Base-by-base conservation (phyloP, 495 filamentous ascomycete genomes). In the Trichoderma erinaceum region DNA sequence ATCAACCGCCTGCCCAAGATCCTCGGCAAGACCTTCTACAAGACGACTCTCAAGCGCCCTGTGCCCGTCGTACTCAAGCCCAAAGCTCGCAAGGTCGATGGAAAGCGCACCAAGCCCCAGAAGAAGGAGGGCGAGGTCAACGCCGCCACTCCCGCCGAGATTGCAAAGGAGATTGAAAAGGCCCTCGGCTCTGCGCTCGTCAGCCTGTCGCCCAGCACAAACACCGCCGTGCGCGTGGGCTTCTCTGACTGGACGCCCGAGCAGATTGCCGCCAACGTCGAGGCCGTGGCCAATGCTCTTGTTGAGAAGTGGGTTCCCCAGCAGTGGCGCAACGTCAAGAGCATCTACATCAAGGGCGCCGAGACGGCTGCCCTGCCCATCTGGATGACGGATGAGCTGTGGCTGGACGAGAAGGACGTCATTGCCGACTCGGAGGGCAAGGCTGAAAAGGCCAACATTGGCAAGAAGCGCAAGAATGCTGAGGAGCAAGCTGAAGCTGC, bases 321-420 rank as follows among this genome's bases (percentile, higher is more conserved):
- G 71, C 87, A 91, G 67, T 97, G 93, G 93, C 85, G 85, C 69
- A 92, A 91, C 74, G 85, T 98, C 65, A 87, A 88, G 77, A 84
- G 85, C 63, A 75, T 98, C 63, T 92, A 97, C 79, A 82, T 99
- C 78, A 99, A 98, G 82, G 89, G 90, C 8, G 88, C 91, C 12
- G 86, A 89, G 71, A 96, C 92, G 12, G 89, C 86, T 68, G 92
- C 93, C 15, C 80, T 99, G 71, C 95, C 95, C 16, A 87, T 99
- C 69, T 99, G 92, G 90, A 81, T 97, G 73, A 90, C 95, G 11
- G 86, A 89, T 73, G 91, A 98, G 80, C 78, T 99, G 66, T 99
- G 93, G 92, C 79, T 89, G 41, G 90, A 92, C 65, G 90, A 93
- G 70, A 81, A 78, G 25, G 90, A 96, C 77, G 89, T 97, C 6